Conservation (phyloP, 768 basidiomycete genomes). For the Leucosporidium creatinivorum region DNA sequence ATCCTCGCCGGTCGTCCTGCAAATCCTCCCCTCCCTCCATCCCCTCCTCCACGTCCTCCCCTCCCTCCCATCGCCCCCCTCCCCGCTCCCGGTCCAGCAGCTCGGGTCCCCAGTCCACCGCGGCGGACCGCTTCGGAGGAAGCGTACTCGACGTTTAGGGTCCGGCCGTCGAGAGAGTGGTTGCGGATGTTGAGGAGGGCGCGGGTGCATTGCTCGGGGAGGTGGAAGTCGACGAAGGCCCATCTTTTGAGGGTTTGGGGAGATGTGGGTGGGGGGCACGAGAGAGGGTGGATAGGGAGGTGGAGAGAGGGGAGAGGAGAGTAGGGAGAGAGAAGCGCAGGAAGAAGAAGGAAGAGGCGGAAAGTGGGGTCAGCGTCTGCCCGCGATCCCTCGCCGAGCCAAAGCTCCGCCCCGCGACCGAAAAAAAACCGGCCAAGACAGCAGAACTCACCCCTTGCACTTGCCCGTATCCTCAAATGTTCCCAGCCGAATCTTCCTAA, state of each 20-base stretch:
- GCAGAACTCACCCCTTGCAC: constrained; percentile 76
- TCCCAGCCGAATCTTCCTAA: constrained; percentile 77
- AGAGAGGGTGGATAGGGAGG: too few relatives aligned
- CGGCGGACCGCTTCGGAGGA: constrained; percentile 78
- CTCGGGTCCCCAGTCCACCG: constrained; percentile 51
- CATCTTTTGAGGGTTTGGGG: constrained; percentile 53
- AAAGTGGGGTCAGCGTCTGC: too few relatives aligned
- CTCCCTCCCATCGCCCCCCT: background rate
- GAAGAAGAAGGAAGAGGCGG: background rate
- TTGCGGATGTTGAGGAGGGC: constrained; percentile 77
- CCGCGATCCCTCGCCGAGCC: too few relatives aligned
- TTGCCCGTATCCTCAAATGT: constrained; percentile 91
- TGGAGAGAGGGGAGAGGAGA: background rate
- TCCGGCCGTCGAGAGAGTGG: constrained; percentile 68
- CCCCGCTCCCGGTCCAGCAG: constrained; percentile 6
- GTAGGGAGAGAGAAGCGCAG: background rate
- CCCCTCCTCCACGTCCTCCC: background rate
- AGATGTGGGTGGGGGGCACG: background rate
- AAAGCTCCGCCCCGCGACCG: too few relatives aligned
- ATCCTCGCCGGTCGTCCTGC: background rate
- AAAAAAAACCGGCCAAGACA: background rate
- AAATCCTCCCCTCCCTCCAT: background rate
- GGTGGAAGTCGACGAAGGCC: constrained; percentile 86
- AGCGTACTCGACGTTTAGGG: constrained; percentile 79
- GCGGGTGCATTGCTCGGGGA: constrained; percentile 67